Conservation (phyloP, 129 eudicot species). For the Artemisia annua region DNA sequence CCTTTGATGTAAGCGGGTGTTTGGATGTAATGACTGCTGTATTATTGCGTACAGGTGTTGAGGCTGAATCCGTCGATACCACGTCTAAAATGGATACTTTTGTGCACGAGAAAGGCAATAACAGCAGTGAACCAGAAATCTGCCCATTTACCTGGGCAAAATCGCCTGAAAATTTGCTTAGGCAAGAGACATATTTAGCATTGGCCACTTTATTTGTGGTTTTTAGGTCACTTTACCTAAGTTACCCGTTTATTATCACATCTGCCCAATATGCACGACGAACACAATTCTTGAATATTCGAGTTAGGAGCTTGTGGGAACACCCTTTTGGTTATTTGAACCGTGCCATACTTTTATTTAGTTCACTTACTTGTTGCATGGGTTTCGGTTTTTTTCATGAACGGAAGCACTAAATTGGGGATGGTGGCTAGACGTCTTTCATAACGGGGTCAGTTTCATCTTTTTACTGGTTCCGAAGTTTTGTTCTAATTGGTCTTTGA, state of each 20-base stretch:
- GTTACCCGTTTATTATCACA: constrained; percentile 48
- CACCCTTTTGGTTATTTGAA: constrained; percentile 57
- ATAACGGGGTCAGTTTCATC: constrained; percentile 29
- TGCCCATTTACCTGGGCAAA: constrained; percentile 93
- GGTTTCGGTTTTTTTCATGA: constrained; percentile 66
- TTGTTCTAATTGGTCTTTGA: constrained; percentile 25
- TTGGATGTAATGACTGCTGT: neutral
- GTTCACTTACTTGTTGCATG: constrained; percentile 57
- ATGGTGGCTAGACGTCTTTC: constrained; percentile 8
- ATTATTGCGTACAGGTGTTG: constrained; percentile 38
- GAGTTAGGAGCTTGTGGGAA: constrained; percentile 65
- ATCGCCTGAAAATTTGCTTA: constrained; percentile 79
- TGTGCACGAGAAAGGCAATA: constrained; percentile 23
- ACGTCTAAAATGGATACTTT: constrained; percentile 22
- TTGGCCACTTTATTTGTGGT: constrained; percentile 77
- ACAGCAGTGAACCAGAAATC: constrained; percentile 40
- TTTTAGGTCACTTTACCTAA: constrained; percentile 50
- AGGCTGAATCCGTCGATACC: constrained; percentile 40
- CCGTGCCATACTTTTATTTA: constrained; percentile 57
- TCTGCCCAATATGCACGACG: constrained; percentile 61
- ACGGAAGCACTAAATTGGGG: constrained; percentile 51
- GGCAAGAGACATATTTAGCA: constrained; percentile 77
- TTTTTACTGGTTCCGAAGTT: constrained; percentile 21
- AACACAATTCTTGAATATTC: constrained; percentile 42
- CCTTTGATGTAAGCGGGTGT: too few relatives aligned